phyloP scores from a whole-genome alignment of 305 asterid species.

The Fraxinus albicans region DNA sequence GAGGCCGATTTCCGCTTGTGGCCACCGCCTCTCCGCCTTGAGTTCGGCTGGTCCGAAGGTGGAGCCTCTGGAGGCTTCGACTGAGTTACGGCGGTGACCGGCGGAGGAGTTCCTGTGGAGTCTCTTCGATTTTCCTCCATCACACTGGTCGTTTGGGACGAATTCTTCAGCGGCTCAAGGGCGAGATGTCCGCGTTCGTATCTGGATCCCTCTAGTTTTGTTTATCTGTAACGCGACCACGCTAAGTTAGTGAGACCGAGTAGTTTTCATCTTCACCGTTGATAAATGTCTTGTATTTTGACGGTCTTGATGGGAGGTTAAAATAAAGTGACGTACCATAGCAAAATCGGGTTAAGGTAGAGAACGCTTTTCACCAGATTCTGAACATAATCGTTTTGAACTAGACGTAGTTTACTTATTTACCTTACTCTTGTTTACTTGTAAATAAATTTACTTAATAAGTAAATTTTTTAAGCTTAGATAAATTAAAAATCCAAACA shows the following conservation, averaged over 20 bases:
- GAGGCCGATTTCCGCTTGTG: conserved; percentile 78
- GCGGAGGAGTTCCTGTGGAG: conserved; percentile 55
- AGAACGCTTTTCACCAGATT: background rate
- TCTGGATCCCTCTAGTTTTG: conserved; percentile 16
- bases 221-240: conserved; percentile 28
- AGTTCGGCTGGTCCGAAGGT: conserved; percentile 46
- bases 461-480: background rate
- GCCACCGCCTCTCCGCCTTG: conserved; percentile 81
- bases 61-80: conserved; percentile 31
- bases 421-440: background rate
- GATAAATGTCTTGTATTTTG: background rate
- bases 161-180: background rate
- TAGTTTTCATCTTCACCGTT: conserved; percentile 3
- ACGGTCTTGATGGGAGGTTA: conserved; percentile 16
- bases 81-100: conserved; percentile 28
- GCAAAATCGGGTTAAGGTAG: background rate
- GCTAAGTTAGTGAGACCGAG: conserved; percentile 2
- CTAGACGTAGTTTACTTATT: background rate
- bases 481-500: background rate
- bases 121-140: conserved; percentile 87
- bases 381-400: background rate
- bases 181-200: conserved; percentile 23
- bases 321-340: background rate
- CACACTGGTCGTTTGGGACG: background rate
- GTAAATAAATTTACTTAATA: background rate